These are phyloP conservation scores for Backusella tuberculispora DNA, from an alignment of 192 early-diverging fungal genomes.

Conservation along the genomic window DNA sequence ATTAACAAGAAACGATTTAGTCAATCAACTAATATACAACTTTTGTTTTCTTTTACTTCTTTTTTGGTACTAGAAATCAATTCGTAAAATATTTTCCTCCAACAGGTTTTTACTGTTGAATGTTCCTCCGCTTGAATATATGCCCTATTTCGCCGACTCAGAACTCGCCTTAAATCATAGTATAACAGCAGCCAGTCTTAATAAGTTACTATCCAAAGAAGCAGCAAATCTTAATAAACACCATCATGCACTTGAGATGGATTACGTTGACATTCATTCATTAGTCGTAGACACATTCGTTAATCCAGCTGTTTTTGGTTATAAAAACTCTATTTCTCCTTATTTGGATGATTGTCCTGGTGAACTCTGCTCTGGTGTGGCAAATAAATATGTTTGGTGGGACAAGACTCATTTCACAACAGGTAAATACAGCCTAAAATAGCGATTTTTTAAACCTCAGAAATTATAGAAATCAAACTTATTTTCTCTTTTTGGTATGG, in stretches of 20 bases:
- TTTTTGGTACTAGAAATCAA: constrained; percentile 3
- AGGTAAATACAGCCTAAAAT: constrained; percentile 27
- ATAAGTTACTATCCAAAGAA: constrained; percentile 18
- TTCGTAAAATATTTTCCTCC: constrained; percentile 32
- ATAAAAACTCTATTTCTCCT: constrained; percentile 26
- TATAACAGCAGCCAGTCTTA: constrained; percentile 3
- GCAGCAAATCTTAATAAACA: constrained; percentile 19
- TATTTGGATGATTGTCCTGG: constrained; percentile 38
- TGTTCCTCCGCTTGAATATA: constrained; percentile 32
- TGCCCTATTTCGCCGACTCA: constrained; percentile 19
- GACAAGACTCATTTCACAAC: constrained; percentile 40
- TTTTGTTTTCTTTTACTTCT: not conserved
- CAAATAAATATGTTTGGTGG: constrained; percentile 44
- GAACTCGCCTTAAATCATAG: constrained; percentile 9
- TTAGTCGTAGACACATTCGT: constrained; percentile 25
- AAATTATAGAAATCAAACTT: constrained; percentile 4
- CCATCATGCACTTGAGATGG: constrained; percentile 26
- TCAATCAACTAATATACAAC: not conserved
- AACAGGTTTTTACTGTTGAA: constrained; percentile 32
- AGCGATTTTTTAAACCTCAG: constrained; percentile 14
- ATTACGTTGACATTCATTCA: constrained; percentile 23
- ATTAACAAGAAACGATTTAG: not conserved
- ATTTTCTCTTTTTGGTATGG: not conserved
- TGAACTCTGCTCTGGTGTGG: constrained; percentile 26
- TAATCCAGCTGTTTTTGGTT: constrained; percentile 32